Conservation (phyloP, 441 rosid genomes). For the Arabidopsis hybrid region DNA sequence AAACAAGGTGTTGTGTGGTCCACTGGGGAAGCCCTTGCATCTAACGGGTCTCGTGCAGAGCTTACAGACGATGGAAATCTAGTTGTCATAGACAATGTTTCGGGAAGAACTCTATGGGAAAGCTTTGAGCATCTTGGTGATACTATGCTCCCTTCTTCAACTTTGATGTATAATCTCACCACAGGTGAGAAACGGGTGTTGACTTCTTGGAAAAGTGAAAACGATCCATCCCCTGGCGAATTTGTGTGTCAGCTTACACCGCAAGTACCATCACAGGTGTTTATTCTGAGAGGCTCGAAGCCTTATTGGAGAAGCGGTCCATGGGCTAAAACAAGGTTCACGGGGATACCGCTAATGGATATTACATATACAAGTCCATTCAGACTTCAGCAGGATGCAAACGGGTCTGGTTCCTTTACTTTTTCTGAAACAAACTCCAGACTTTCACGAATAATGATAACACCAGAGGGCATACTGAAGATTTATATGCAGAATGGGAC, state of each 20-base stretch:
- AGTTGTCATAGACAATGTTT: constrained; percentile 23
- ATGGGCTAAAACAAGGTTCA: constrained; percentile 38
- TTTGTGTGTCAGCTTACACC: background rate
- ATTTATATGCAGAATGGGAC: background rate
- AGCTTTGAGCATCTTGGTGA: constrained; percentile 45
- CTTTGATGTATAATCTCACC: background rate
- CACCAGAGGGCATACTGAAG: background rate
- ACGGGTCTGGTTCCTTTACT: constrained; percentile 16
- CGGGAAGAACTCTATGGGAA: constrained; percentile 27
- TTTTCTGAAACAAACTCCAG: background rate
- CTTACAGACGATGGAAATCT: constrained; percentile 39
- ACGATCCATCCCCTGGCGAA: constrained; percentile 39
- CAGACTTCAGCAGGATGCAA: constrained; percentile 28
- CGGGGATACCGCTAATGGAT: constrained; percentile 22
- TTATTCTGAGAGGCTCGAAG: constrained; percentile 20
- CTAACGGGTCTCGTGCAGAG: constrained; percentile 17
- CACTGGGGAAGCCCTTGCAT: background rate
- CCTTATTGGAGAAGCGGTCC: constrained; percentile 40
- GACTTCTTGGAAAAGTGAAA: constrained; percentile 28
- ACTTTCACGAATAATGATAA: background rate
- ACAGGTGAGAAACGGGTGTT: constrained; percentile 20
- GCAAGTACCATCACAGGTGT: constrained; percentile 28
- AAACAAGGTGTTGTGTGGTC: constrained; percentile 37
- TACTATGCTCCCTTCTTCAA: constrained; percentile 25
- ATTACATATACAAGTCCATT: constrained; percentile 19